Percentiles rank a stretch among this genome's conserved stretches.
These are phyloP conservation scores for Saussurea involucrata DNA, from an alignment of 129 eudicot species.

Conservation along the genomic window DNA sequence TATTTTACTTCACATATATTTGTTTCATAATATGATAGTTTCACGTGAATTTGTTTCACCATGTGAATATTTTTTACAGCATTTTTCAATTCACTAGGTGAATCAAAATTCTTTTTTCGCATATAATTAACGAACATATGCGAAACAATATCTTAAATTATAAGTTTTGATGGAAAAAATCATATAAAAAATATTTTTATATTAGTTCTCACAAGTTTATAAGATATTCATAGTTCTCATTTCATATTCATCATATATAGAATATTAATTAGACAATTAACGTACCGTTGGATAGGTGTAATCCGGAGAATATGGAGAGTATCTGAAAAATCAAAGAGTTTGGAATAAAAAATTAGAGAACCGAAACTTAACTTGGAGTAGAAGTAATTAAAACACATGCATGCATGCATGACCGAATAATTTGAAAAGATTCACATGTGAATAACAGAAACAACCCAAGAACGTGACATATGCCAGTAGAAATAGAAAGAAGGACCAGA, in stretches of 20 bases:
- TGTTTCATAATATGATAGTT: no score
- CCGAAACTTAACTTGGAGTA: slow-evolving; percentile 18
- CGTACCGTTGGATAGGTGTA: slow-evolving; percentile 88
- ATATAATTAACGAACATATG: no score
- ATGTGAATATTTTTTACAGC: no score
- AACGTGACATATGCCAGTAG: neutral
- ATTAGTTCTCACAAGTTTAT: no score
- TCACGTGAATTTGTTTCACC: no score
- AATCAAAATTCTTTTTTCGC: no score
- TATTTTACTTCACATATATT: no score
- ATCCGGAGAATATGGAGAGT: slow-evolving; percentile 83
- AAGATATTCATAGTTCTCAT: no score
- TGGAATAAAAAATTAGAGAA: neutral
- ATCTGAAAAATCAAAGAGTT: slow-evolving; percentile 42
- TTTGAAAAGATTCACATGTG: neutral
- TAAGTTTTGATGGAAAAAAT: no score
- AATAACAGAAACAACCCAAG: neutral
- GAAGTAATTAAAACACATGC: slow-evolving; percentile 18
- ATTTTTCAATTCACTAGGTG: no score
- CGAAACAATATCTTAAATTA: no score
- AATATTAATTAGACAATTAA: neutral
- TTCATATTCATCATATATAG: neutral
- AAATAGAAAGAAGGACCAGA: slow-evolving; percentile 17
- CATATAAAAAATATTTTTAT: no score
- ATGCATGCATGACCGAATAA: slow-evolving; percentile 21